These are phyloP conservation scores for Boletus semigastroideus DNA, from an alignment of 1,284 basidiomycete species.

Conservation along the genomic window DNA sequence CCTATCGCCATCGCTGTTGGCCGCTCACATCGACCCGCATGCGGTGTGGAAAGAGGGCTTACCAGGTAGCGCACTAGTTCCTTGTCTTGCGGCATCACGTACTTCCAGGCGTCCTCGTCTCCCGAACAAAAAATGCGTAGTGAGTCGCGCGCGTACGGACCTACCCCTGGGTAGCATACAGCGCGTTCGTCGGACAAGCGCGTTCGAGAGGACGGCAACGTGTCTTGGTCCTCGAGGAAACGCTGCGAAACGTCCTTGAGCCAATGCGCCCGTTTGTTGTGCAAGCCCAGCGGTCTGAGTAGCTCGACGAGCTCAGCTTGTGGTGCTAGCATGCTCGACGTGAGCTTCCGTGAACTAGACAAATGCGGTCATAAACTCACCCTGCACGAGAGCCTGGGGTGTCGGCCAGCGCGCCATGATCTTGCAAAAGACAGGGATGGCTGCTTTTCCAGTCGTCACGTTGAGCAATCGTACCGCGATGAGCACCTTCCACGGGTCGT, in stretches of 20 bases:
- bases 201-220: slow-evolving; percentile 22
- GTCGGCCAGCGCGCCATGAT: slow-evolving; percentile 54
- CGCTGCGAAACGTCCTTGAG: slow-evolving; percentile 48
- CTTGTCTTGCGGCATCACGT: slow-evolving; percentile 59
- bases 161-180: slow-evolving; percentile 56
- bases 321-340: slow-evolving; percentile 1
- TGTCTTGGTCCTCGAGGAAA: slow-evolving; percentile 41
- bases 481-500: slow-evolving; percentile 34
- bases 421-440: slow-evolving; percentile 45
- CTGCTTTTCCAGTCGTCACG: slow-evolving; percentile 30
- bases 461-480: slow-evolving; percentile 33
- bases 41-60: slow-evolving; percentile 19
- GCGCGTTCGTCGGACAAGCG: background rate
- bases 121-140: slow-evolving; percentile 61
- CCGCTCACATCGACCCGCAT: background rate
- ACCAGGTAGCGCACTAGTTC: slow-evolving; percentile 60
- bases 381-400: slow-evolving; percentile 48
- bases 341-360: background rate
- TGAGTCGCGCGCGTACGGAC: slow-evolving; percentile 65
- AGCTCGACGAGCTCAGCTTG: slow-evolving; percentile 42
- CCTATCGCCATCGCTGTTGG: slow-evolving; percentile 63
- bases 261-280: slow-evolving; percentile 49
- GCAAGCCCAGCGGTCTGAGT: slow-evolving; percentile 52
- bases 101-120: slow-evolving; percentile 49
- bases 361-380: slow-evolving; percentile 30